Conservation (phyloP, 2,329 filamentous ascomycete genomes). For the Volutella citrinella region DNA sequence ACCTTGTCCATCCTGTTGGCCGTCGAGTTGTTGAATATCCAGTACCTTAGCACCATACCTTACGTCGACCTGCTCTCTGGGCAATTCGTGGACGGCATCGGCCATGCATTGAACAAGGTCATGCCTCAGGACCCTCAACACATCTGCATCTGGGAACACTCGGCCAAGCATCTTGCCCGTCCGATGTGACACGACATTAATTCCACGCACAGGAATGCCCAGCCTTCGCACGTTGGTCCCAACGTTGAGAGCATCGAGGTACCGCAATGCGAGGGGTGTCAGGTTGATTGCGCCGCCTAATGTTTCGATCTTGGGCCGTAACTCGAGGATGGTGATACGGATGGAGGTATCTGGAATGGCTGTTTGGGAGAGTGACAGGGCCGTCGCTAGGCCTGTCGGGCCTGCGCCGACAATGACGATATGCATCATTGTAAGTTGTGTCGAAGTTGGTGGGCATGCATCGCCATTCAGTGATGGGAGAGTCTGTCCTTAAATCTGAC, state of each 20-base stretch:
- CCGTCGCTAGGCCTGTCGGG: constrained; percentile 48
- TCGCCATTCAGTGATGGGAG: too few species aligned
- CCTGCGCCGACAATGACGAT: constrained; percentile 48
- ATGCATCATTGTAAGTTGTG: too few species aligned
- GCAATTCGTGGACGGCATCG: constrained; percentile 7
- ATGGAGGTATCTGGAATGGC: constrained; percentile 24
- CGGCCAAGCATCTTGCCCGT: constrained; percentile 21
- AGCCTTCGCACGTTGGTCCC: constrained; percentile 19
- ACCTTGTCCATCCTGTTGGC: too few species aligned
- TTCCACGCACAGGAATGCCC: constrained; percentile 16
- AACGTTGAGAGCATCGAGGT: constrained; percentile 40
- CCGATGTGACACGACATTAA: constrained; percentile 28
- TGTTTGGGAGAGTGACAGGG: constrained; percentile 44
- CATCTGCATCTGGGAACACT: constrained; percentile 22
- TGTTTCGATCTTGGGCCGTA: constrained; percentile 41
- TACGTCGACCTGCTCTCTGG: constrained; percentile 10
- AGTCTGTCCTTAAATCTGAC: too few species aligned
- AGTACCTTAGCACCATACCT: constrained; percentile 15
- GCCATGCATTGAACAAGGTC: constrained; percentile 24
- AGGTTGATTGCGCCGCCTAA: constrained; percentile 45
- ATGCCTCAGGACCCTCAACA: constrained; percentile 25
- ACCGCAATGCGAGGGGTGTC: constrained; percentile 43
- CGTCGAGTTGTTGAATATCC: constrained; percentile 13
- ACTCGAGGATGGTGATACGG: constrained; percentile 44
- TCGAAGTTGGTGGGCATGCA: too few species aligned